Evolutionary conservation across 2,329 filamentous ascomycete species (phyloP).

Genomic region (Dryadomyces sulphureus): DNA sequence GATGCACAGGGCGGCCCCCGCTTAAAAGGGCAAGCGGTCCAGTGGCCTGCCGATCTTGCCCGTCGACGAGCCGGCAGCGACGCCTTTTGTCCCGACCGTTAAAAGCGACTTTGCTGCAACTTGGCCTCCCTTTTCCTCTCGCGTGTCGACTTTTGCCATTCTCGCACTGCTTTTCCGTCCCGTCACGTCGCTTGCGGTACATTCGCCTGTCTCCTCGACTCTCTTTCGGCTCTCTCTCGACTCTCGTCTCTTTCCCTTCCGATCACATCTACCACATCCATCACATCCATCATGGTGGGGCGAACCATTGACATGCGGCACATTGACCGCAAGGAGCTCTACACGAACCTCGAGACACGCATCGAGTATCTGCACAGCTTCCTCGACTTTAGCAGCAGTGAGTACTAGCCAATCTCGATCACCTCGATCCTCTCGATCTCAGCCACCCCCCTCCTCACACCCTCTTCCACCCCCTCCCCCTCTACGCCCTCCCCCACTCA

Average conservation of each 20-base stretch:
- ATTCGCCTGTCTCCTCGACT: background rate
- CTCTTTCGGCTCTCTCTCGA: background rate
- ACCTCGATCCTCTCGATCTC: no score
- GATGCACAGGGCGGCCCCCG: no score
- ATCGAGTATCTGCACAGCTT: constrained; percentile 63
- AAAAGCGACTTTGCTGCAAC: background rate
- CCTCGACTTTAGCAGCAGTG: constrained; percentile 59
- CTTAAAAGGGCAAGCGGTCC: background rate
- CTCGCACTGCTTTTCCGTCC: no score
- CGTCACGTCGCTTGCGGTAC: background rate
- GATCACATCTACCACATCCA: background rate
- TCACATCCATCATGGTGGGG: constrained; percentile 6
- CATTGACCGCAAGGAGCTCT: constrained; percentile 55
- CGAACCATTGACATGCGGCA: constrained; percentile 28
- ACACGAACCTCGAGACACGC: constrained; percentile 53
- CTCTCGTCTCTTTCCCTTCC: no score
- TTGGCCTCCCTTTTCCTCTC: background rate
- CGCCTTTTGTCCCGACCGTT: background rate
- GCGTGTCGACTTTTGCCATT: background rate
- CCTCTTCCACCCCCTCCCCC: no score
- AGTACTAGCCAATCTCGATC: constrained; percentile 13
- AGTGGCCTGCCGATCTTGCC: background rate
- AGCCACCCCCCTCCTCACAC: background rate
- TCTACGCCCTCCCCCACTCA: background rate
- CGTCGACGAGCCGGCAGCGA: background rate